phyloP scores from a whole-genome alignment of 2,329 filamentous ascomycete genomes.

The Ophiostoma populinum region DNA sequence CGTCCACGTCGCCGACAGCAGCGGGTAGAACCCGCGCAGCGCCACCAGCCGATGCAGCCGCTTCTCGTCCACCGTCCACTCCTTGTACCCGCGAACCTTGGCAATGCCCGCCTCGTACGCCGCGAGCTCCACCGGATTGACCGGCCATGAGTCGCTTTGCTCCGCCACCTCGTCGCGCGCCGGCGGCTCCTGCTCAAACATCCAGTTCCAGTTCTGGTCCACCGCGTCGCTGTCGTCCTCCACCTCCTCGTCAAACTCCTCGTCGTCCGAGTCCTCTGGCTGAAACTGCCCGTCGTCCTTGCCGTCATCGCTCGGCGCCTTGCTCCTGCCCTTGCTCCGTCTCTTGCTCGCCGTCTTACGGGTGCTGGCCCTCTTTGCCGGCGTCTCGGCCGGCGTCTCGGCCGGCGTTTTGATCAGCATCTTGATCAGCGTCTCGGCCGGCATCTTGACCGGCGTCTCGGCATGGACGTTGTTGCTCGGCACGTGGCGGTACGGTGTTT shows the following conservation, averaged over 20 bases:
- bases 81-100: conserved; percentile 8
- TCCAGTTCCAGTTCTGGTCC: conserved; percentile 8
- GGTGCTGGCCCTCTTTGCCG: conserved; percentile 1
- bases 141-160: conserved; percentile 10
- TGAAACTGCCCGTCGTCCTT: conserved; percentile 5
- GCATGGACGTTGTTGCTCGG: no score
- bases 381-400: no score
- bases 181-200: conserved; percentile 5
- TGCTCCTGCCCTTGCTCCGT: no score
- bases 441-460: no score
- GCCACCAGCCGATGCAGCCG: conserved; percentile 19
- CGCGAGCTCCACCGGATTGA: conserved; percentile 9
- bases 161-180: not conserved
- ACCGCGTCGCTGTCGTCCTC: conserved; percentile 12
- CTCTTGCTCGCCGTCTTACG: no score
- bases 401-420: no score
- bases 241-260: conserved; percentile 6
- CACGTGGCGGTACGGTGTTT: no score
- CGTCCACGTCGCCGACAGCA: conserved; percentile 18
- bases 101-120: conserved; percentile 10
- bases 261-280: conserved; percentile 3
- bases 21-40: conserved; percentile 19
- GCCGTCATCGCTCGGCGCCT: not conserved
- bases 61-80: conserved; percentile 18
- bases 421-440: no score